Evolutionary conservation across 805 yeast genomes (phyloP), one percentile per base, ranked within the genome.

Genomic region (Isabelozyma rhagii): DNA sequence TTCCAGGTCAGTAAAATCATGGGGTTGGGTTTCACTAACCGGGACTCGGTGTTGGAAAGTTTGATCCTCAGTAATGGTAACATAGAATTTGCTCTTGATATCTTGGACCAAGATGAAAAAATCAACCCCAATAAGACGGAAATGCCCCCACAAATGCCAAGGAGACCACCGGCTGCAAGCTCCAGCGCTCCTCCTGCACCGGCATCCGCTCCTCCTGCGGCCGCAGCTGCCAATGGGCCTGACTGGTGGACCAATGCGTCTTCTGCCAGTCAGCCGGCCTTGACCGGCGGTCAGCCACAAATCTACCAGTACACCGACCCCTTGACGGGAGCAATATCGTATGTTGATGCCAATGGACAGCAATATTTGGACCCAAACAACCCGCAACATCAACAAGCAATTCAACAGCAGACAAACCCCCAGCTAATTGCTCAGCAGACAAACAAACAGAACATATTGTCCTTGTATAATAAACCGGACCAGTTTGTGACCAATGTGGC

Each of bases 221-320:
- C 48, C 44, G 45, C 52, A 7, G 28, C 15, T 31, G 15, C 11
- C n/a, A 50, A 17, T 25, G 40, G 8, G 14, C n/a, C 60, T n/a
- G 73, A 68, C 39, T 69, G 75, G 74, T 68, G 73, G 73, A 56
- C 61, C 8, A 51, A 57, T 17, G 42, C 51, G 25, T 5, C 36
- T 8, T n/a, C 45, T 28, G 36, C 50, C 7, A 43, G 14, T 42
- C 45, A 47, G 17, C 45, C 47, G 17, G 41, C 48, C 39, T 49
- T 41, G 38, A 15, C 45, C 7, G 10, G 46, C 10, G 59, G 38
- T 49, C 69, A 53, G 68, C 79, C 64, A 47, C 86, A 72, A 64
- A 82, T 75, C 66, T 86, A 69, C 57, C 93, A 85, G 59, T 87
- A 83, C 61, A 75, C 85, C 17, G 92, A 87, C 57, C 90, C 91